These are phyloP conservation scores for Nigrograna mackinnonii DNA, from an alignment of 2,329 filamentous ascomycete species.

Conservation along the genomic window DNA sequence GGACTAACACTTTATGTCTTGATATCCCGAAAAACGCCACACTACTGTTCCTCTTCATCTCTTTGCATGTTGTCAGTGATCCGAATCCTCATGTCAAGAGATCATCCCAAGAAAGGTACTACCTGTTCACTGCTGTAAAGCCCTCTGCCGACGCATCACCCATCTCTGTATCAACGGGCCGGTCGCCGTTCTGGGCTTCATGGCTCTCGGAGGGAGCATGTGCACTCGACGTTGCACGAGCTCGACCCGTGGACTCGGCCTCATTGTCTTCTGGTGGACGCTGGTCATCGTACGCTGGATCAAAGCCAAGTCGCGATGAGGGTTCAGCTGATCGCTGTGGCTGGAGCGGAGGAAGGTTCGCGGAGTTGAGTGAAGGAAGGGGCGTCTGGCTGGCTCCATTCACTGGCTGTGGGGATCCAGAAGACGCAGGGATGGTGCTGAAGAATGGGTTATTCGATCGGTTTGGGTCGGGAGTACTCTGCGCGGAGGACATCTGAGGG, in stretches of 20 bases:
- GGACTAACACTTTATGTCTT: too few relatives aligned
- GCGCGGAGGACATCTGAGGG: conserved; percentile 38
- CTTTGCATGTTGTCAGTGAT: neutral
- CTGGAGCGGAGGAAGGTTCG: conserved; percentile 27
- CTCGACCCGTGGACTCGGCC: conserved; percentile 21
- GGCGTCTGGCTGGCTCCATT: conserved; percentile 29
- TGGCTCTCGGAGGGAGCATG: conserved; percentile 20
- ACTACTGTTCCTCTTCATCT: too few relatives aligned
- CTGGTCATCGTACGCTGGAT: conserved; percentile 36
- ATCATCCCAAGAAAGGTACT: too few relatives aligned
- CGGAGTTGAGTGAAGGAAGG: conserved; percentile 27
- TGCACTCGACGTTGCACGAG: conserved; percentile 32
- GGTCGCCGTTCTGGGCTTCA: conserved; percentile 39
- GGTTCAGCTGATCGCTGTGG: conserved; percentile 14
- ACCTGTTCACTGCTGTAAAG: conserved; percentile 43
- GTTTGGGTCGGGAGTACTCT: conserved; percentile 42
- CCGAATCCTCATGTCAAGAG: neutral
- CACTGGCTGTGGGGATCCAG: conserved; percentile 30
- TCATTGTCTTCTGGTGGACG: conserved; percentile 21
- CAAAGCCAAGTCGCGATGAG: conserved; percentile 25
- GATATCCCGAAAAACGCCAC: too few relatives aligned
- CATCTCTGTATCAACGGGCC: conserved; percentile 40
- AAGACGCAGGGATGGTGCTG: conserved; percentile 22
- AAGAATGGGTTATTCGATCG: conserved; percentile 34
- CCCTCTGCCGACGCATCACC: conserved; percentile 33